Conservation (phyloP, 2,329 filamentous ascomycete genomes). For the Pezicula radicicola region DNA sequence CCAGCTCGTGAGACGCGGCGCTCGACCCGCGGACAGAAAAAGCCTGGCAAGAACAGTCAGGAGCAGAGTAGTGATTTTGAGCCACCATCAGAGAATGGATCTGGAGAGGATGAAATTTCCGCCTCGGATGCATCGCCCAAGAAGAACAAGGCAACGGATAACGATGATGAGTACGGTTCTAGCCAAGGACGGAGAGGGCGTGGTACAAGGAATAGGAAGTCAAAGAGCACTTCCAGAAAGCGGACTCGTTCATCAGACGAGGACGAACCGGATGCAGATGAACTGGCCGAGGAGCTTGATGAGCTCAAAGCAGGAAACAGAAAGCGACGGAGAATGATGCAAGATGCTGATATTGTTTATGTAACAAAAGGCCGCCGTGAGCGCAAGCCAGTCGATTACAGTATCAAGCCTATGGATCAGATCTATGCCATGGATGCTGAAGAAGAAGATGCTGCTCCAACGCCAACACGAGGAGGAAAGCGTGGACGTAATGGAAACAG, state of each 20-base stretch:
- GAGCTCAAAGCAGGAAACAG: conserved; percentile 49
- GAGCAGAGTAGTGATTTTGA: conserved; percentile 31
- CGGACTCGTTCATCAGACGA: conserved; percentile 48
- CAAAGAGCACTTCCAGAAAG: conserved; percentile 43
- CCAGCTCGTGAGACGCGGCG: conserved; percentile 22
- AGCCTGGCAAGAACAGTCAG: conserved; percentile 19
- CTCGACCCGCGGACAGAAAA: conserved; percentile 23
- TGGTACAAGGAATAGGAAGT: conserved; percentile 34
- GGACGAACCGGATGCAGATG: conserved; percentile 58
- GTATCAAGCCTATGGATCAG: conserved; percentile 74
- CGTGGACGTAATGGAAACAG: conserved; percentile 50
- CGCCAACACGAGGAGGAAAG: conserved; percentile 61
- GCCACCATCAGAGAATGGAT: conserved; percentile 36
- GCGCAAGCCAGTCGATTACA: conserved; percentile 76
- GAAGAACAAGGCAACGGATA: conserved; percentile 32
- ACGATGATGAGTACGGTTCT: conserved; percentile 42
- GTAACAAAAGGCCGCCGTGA: conserved; percentile 54
- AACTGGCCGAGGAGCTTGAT: conserved; percentile 63
- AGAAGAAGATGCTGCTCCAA: conserved; percentile 63
- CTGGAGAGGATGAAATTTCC: conserved; percentile 45
- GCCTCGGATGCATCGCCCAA: conserved; percentile 31
- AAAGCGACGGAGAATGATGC: conserved; percentile 43
- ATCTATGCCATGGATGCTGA: conserved; percentile 72
- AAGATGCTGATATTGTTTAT: conserved; percentile 57
- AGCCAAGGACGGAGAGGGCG: conserved; percentile 50